These are phyloP conservation scores for Xylaria hypoxylon DNA, from an alignment of 2,329 filamentous ascomycete species.

Conservation along the genomic window DNA sequence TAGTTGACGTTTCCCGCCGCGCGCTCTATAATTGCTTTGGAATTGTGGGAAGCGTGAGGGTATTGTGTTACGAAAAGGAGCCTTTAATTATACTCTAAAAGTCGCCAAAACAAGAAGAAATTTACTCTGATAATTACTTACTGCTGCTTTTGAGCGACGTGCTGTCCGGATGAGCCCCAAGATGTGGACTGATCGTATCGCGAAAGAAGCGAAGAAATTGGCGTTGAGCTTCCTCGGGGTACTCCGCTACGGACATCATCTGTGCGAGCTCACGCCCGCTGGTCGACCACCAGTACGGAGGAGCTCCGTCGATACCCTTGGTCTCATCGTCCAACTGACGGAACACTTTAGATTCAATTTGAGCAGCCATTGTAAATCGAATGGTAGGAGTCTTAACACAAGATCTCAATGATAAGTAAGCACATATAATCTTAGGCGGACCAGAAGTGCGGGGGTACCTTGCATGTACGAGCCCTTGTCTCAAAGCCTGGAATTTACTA, in stretches of 20 bases:
- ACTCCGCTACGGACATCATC: not conserved
- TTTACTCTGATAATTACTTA: not conserved
- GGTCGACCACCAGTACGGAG: not conserved
- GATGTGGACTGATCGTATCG: not conserved
- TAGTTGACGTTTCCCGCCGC: not conserved
- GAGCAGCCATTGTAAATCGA: not conserved
- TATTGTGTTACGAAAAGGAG: not conserved
- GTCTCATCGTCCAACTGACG: not conserved
- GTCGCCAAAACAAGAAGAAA: not conserved
- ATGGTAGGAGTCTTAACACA: not conserved
- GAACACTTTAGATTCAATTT: not conserved
- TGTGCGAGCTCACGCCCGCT: not conserved
- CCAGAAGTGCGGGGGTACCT: no score
- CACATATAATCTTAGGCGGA: no score
- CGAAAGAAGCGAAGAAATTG: not conserved
- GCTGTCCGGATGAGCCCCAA: not conserved
- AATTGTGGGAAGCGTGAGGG: no score
- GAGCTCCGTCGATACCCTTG: not conserved
- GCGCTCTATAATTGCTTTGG: not conserved
- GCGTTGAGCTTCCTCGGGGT: not conserved
- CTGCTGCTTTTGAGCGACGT: not conserved
- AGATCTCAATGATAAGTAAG: no score
- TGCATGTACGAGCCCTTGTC: no score
- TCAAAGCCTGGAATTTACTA: no score
- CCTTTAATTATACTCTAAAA: not conserved